A percentile compares a stretch with the other conserved stretches of the same genome.
Evolutionary conservation across 1,284 basidiomycete species (phyloP).

Genomic region (Sporisorium iseilematis-ciliati): DNA sequence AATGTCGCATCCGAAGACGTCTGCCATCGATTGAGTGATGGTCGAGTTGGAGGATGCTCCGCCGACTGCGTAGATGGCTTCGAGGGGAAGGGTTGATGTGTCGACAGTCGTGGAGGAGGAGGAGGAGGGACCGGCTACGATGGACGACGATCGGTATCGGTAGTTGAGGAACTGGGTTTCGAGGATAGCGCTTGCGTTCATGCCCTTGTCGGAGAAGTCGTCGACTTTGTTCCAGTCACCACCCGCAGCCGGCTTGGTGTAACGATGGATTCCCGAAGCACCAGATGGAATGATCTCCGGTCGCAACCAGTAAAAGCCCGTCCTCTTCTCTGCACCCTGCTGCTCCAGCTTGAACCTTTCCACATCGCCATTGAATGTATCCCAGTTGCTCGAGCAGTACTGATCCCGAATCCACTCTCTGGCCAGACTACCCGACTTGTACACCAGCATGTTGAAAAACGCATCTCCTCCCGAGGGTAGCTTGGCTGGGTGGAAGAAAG

Average conservation of each 20-base stretch:
- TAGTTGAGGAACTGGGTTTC: constrained; percentile 88
- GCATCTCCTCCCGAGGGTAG: constrained; percentile 16
- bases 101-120: constrained; percentile 10
- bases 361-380: constrained; percentile 79
- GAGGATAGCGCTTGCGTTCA: constrained; percentile 84
- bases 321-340: constrained; percentile 27
- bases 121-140: constrained; percentile 73
- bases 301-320: constrained; percentile 81
- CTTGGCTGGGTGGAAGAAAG: constrained; percentile 72
- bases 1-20: constrained; percentile 76
- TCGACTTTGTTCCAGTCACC: constrained; percentile 54
- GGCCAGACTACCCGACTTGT: constrained; percentile 71
- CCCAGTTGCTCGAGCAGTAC: constrained; percentile 78
- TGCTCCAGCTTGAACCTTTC: constrained; percentile 53
- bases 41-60: constrained; percentile 82
- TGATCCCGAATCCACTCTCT: constrained; percentile 83
- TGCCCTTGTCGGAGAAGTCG: constrained; percentile 69
- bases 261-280: constrained; percentile 79
- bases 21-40: constrained; percentile 81
- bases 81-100: constrained; percentile 70
- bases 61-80: constrained; percentile 81
- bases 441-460: constrained; percentile 73
- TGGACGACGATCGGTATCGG: constrained; percentile 77
- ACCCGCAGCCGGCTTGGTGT: constrained; percentile 68
- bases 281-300: constrained; percentile 84